phyloP scores from a whole-genome alignment of 2,329 filamentous ascomycete species.

The Stemphylium vesicarium region DNA sequence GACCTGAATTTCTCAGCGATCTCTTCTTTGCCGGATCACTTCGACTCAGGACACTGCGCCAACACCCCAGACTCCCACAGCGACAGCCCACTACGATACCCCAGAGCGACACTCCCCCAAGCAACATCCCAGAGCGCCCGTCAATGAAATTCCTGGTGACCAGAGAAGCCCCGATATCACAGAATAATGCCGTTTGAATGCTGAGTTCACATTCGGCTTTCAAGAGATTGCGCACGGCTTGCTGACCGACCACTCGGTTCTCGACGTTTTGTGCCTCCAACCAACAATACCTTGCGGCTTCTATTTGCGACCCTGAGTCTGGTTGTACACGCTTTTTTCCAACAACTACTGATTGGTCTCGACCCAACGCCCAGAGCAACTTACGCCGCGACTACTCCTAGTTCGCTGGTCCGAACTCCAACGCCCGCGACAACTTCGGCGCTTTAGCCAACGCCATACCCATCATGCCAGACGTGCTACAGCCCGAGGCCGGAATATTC shows the following conservation, averaged over 20 bases:
- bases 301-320: constrained; percentile 13
- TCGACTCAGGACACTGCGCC: constrained; percentile 3
- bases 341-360: neutral
- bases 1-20: neutral
- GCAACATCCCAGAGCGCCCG: constrained; percentile 14
- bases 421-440: constrained; percentile 11
- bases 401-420: neutral
- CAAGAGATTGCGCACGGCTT: neutral
- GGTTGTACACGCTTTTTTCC: constrained; percentile 1
- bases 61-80: constrained; percentile 1
- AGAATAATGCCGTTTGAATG: constrained; percentile 9
- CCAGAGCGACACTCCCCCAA: constrained; percentile 6
- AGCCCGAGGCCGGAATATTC: constrained; percentile 45
- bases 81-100: constrained; percentile 7
- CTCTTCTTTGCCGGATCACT: neutral
- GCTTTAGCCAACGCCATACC: constrained; percentile 2
- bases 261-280: constrained; percentile 4
- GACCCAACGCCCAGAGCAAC: constrained; percentile 7
- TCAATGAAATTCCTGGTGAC: constrained; percentile 2
- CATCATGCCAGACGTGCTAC: constrained; percentile 34
- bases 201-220: constrained; percentile 1
- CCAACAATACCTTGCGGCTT: neutral
- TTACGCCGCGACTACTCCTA: neutral
- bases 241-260: constrained; percentile 6
- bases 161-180: constrained; percentile 4